Evolutionary conservation across 2,329 filamentous ascomycete species (phyloP), one percentile per base, ranked within the genome.

Genomic region (Aspergillus japonicus): DNA sequence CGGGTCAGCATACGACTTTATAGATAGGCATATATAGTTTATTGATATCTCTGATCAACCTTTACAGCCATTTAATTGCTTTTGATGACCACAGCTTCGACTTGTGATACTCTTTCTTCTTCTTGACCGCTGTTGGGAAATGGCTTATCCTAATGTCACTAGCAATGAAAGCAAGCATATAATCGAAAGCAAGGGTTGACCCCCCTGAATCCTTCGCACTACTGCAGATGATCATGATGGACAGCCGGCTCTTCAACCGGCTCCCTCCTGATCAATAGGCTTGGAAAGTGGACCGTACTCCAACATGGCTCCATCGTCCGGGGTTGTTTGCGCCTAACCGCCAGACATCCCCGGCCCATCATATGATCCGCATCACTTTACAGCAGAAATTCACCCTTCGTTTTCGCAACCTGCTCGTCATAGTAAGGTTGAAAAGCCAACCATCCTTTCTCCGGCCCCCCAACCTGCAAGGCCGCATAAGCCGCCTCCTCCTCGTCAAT

Each of bases 401-500:
- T 44, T 47, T 58, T 55, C 48, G 48, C 47, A 33, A 61, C 47
- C 56, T 61, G 59, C n/a, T 44, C 39, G 47, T 58, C 59, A 53
- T 61, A 58, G 31, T 61, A 61, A 21, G 59, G 59, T 51, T 61
- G 59, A 50, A 61, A 61, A 12, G 59, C 56, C 56, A 58, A 39
- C 59, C 59, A 61, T 4, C 55, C 56, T 12, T 61, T 58, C 31
- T 57, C 56, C 10, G 59, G 52, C 10, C 56, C 56, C 21, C 59
- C 56, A 52, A 58, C 52, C 56, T 58, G 56, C 52, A 44, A 24
- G 16, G 49, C 44, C 24, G 56, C 50, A 47, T 58, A 62, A 44
- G 39, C 24, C 1, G 84, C 83, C 47, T 81, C 80, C 62, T 85
- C 82, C 48, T 87, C 83, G n/a, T 78, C 78, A 53, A 87, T 81